These are phyloP conservation scores for Backusella tarrabulga DNA, from an alignment of 192 early-diverging fungal species.

Conservation along the genomic window DNA sequence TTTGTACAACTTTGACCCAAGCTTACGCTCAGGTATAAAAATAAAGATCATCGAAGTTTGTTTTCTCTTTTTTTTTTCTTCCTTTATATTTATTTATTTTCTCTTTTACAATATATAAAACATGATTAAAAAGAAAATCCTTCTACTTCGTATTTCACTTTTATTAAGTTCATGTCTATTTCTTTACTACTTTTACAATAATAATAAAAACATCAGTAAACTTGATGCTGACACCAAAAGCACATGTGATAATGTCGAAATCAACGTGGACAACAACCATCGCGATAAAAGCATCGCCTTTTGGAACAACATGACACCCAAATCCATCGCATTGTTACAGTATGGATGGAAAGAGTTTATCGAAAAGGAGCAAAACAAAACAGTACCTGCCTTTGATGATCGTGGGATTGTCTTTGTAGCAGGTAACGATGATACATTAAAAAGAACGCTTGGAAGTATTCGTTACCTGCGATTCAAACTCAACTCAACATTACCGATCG, in stretches of 20 bases:
- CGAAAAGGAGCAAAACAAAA: not conserved
- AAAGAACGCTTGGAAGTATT: slow-evolving; percentile 20
- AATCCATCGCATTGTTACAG: not conserved
- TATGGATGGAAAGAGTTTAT: slow-evolving; percentile 30
- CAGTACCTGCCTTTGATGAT: not conserved
- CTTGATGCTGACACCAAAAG: not conserved
- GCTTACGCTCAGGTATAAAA: not conserved
- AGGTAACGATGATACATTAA: slow-evolving; percentile 32
- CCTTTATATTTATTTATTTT: not conserved
- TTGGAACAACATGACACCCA: slow-evolving; percentile 18
- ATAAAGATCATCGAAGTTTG: not conserved
- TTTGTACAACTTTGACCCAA: not conserved
- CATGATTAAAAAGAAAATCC: not conserved
- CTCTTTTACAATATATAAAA: not conserved
- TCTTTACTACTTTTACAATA: not conserved
- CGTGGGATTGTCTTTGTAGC: slow-evolving; percentile 34
- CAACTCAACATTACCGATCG: slow-evolving; percentile 22
- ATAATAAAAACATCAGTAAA: not conserved
- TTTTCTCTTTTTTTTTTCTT: not conserved
- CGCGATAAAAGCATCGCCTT: slow-evolving; percentile 11
- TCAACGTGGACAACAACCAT: slow-evolving; percentile 32
- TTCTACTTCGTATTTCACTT: not conserved
- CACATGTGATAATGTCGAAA: not conserved
- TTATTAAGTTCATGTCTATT: not conserved
- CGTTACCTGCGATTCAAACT: slow-evolving; percentile 8